These are phyloP conservation scores for Metrosideros polymorpha DNA, from an alignment of 441 rosid species.

Conservation along the genomic window DNA sequence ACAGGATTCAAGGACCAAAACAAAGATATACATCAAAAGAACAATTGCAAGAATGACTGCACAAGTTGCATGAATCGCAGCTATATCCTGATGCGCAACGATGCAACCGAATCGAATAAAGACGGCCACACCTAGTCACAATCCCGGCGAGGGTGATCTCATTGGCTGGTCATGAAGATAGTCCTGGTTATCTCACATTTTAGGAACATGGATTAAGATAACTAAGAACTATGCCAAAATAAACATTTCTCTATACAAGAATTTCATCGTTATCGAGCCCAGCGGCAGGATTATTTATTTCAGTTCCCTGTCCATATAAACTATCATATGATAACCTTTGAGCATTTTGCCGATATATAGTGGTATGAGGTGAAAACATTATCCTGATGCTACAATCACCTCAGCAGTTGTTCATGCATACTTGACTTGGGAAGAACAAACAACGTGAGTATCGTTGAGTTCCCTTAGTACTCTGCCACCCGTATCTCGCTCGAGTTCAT, in stretches of 20 bases:
- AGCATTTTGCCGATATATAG: neutral
- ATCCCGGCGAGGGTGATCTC: neutral
- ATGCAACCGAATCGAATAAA: neutral
- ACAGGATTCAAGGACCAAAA: neutral
- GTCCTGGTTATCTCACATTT: neutral
- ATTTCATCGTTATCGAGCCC: neutral
- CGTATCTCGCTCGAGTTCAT: conserved; percentile 36
- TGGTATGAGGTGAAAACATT: neutral
- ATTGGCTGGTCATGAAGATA: neutral
- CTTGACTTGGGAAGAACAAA: neutral
- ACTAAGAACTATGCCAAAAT: neutral
- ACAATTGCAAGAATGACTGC: neutral
- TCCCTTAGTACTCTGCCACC: conserved; percentile 28
- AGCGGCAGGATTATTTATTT: neutral
- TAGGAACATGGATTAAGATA: neutral
- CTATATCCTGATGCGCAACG: neutral
- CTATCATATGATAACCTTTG: neutral
- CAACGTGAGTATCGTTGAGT: neutral
- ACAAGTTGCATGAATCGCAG: neutral
- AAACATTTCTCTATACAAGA: neutral
- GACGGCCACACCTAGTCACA: neutral
- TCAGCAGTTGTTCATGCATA: neutral
- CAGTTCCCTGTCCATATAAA: neutral
- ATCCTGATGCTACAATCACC: neutral
- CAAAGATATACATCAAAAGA: neutral